Conservation (phyloP, 2,329 filamentous ascomycete genomes). For the Aspergillus glaucus region DNA sequence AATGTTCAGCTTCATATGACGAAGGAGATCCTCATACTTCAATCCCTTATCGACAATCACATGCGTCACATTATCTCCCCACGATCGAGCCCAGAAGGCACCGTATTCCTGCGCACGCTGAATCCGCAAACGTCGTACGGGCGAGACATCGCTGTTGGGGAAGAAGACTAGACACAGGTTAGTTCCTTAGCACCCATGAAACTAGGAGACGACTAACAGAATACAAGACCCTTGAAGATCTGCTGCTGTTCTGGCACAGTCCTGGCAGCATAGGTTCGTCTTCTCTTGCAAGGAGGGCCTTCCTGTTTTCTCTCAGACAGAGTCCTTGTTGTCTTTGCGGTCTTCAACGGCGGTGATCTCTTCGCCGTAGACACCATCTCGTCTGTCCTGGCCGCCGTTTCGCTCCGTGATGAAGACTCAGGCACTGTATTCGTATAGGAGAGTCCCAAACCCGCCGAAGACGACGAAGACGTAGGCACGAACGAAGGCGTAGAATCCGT, state of each 20-base stretch:
- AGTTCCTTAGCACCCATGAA: slow-evolving; percentile 1
- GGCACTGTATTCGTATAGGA: slow-evolving; percentile 2
- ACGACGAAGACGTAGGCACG: slow-evolving; percentile 1
- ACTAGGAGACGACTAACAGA: slow-evolving; percentile 42
- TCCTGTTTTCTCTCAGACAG: slow-evolving; percentile 9
- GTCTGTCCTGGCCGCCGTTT: not conserved
- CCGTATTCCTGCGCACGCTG: slow-evolving; percentile 69
- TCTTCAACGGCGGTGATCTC: slow-evolving; percentile 5
- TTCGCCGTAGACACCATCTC: not conserved
- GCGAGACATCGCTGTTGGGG: slow-evolving; percentile 69
- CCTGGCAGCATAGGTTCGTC: slow-evolving; percentile 34
- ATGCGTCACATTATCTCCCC: slow-evolving; percentile 60
- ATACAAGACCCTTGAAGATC: slow-evolving; percentile 56
- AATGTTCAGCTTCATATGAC: slow-evolving; percentile 44
- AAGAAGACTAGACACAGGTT: slow-evolving; percentile 55
- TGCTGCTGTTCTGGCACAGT: slow-evolving; percentile 48
- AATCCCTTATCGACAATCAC: slow-evolving; percentile 69
- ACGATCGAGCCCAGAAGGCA: slow-evolving; percentile 60
- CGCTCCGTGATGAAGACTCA: not conserved
- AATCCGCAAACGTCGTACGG: slow-evolving; percentile 63
- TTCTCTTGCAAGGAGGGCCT: slow-evolving; percentile 17
- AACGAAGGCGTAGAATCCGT: not conserved
- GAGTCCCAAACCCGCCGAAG: slow-evolving; percentile 1
- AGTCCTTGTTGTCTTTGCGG: slow-evolving; percentile 8
- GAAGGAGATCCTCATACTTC: slow-evolving; percentile 57